Conservation (phyloP, 2,329 filamentous ascomycete genomes). For the Chalaropsis thielavioides region DNA sequence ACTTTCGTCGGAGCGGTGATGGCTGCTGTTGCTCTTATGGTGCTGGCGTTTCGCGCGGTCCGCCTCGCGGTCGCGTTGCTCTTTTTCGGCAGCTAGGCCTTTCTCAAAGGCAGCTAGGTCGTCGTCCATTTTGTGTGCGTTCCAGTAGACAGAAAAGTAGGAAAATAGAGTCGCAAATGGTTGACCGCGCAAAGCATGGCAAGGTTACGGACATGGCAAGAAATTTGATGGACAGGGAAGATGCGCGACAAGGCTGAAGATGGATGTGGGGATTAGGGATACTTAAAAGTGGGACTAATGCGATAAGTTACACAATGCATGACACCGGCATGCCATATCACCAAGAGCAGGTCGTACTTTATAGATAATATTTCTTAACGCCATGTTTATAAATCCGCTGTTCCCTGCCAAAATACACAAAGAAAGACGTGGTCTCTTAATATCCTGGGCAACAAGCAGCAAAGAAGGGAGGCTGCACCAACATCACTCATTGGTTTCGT, state of each 20-base stretch:
- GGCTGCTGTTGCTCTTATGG: neutral
- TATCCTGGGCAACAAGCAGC: too few species aligned
- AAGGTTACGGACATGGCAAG: neutral
- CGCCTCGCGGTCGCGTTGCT: constrained; percentile 31
- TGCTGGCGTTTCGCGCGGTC: constrained; percentile 1
- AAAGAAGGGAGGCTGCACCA: too few species aligned
- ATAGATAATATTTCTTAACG: too few species aligned
- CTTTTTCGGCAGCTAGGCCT: constrained; percentile 51
- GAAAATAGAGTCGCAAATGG: neutral
- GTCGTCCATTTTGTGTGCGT: constrained; percentile 32
- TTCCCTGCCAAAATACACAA: too few species aligned
- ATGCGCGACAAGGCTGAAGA: neutral
- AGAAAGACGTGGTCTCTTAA: too few species aligned
- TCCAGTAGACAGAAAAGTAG: neutral
- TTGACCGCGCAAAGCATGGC: neutral
- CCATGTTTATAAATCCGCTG: too few species aligned
- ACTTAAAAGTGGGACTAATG: too few species aligned
- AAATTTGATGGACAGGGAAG: neutral
- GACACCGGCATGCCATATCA: too few species aligned
- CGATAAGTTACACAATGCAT: too few species aligned
- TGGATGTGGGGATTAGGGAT: neutral
- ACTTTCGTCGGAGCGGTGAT: constrained; percentile 17
- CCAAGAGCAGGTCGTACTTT: too few species aligned
- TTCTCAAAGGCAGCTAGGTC: constrained; percentile 64
- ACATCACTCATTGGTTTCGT: too few species aligned